Evolutionary conservation across 495 filamentous ascomycete species (phyloP).

Genomic region (Stereocaulon alpinum): DNA sequence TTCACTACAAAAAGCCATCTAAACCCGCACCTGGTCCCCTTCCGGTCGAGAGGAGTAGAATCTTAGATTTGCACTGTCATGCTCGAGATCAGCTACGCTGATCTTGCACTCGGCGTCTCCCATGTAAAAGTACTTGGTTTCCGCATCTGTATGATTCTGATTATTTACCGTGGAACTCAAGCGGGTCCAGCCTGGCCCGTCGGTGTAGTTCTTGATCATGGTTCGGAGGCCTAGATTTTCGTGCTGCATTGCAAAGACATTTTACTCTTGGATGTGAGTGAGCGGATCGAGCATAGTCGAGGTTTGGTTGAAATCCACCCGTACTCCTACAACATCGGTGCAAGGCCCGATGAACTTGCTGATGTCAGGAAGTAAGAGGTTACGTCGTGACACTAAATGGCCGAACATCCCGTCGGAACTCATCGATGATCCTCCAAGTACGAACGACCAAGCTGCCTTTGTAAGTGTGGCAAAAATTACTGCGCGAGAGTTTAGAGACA

Average conservation of each 20-base stretch:
- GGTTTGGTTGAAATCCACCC: constrained; percentile 39
- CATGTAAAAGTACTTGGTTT: constrained; percentile 31
- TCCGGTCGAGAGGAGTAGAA: constrained; percentile 38
- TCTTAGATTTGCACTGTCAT: constrained; percentile 42
- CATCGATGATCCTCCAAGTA: constrained; percentile 40
- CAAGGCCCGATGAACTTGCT: constrained; percentile 48
- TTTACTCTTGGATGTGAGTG: constrained; percentile 46
- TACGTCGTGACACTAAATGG: constrained; percentile 46
- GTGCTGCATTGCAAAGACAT: constrained; percentile 47
- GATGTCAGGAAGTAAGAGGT: constrained; percentile 41
- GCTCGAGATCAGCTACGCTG: constrained; percentile 39
- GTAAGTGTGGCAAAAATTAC: constrained; percentile 46
- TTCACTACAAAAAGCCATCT: constrained; percentile 38
- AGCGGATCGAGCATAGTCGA: constrained; percentile 45
- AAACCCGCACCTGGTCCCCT: constrained; percentile 33
- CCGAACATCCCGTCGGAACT: constrained; percentile 46
- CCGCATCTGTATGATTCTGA: constrained; percentile 34
- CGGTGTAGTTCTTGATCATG: constrained; percentile 48
- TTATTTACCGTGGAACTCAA: constrained; percentile 42
- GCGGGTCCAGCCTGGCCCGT: constrained; percentile 44
- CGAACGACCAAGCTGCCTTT: constrained; percentile 48
- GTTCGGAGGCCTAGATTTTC: constrained; percentile 51
- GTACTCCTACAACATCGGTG: constrained; percentile 49
- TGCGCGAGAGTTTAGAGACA: constrained; percentile 33
- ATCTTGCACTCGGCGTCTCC: constrained; percentile 39